A percentile compares a stretch with the other conserved stretches of the same genome.
Conservation (phyloP, 768 basidiomycete species). For the Lentinula boryana region DNA sequence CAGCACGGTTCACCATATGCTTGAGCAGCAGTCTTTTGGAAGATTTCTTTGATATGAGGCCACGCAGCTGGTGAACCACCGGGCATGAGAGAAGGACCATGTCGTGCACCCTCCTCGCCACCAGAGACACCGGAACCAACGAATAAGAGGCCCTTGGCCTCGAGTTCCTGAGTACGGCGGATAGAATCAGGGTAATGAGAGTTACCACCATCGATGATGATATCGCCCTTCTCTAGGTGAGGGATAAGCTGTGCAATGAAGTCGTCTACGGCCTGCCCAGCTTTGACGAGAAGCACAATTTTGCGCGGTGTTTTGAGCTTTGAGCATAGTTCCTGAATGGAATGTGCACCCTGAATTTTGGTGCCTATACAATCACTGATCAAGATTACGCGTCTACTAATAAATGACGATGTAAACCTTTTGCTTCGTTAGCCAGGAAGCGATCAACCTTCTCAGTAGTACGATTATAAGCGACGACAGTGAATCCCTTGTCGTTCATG, state of each 20-base stretch:
- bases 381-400: background rate
- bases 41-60: constrained; percentile 96
- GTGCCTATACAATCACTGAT: constrained; percentile 54
- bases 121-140: constrained; percentile 99
- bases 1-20: constrained; percentile 95
- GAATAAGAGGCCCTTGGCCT: constrained; percentile 91
- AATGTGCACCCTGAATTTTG: constrained; percentile 92
- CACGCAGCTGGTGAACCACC: constrained; percentile 93
- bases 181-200: constrained; percentile 98
- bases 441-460: constrained; percentile 93
- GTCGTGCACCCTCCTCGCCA: constrained; percentile 96
- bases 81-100: constrained; percentile 99
- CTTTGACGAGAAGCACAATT: constrained; percentile 98
- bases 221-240: constrained; percentile 90
- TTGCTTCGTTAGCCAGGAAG: constrained; percentile 96
- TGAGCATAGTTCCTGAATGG: constrained; percentile 81
- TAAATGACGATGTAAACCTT: constrained; percentile 49
- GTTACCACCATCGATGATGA: constrained; percentile 99
- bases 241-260: constrained; percentile 91
- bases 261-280: constrained; percentile 90
- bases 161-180: constrained; percentile 89
- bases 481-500: constrained; percentile 99
- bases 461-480: constrained; percentile 94
- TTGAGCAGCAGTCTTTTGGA: constrained; percentile 97
- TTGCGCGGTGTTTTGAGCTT: constrained; percentile 96